Evolutionary conservation across 805 yeast species (phyloP).

Genomic region (Candida fluviatilis): DNA sequence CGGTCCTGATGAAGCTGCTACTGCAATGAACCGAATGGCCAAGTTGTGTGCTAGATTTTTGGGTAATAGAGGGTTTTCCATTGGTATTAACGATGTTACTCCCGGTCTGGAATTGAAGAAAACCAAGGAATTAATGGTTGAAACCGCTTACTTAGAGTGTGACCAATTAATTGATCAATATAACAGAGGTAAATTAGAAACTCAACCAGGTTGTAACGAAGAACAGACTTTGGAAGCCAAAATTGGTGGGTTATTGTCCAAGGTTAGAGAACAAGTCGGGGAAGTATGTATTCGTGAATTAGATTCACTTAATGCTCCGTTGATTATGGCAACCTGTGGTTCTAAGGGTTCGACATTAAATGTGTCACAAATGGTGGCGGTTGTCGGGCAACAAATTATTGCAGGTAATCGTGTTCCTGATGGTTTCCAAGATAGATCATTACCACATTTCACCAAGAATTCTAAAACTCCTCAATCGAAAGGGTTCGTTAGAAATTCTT

Average conservation of each 20-base stretch:
- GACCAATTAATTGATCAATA: slow-evolving; percentile 80
- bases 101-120: slow-evolving; percentile 76
- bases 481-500: slow-evolving; percentile 96
- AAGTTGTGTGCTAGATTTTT: slow-evolving; percentile 92
- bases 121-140: slow-evolving; percentile 85
- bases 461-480: slow-evolving; percentile 97
- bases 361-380: slow-evolving; percentile 99
- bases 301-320: slow-evolving; percentile 88
- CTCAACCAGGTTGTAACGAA: slow-evolving; percentile 98
- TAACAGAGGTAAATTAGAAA: slow-evolving; percentile 84
- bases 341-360: slow-evolving; percentile 97
- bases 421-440: slow-evolving; percentile 98
- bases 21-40: slow-evolving; percentile 99
- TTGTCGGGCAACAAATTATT: slow-evolving; percentile 98
- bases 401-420: slow-evolving; percentile 99
- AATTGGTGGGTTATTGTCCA: slow-evolving; percentile 92
- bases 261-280: slow-evolving; percentile 98
- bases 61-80: slow-evolving; percentile 95
- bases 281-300: slow-evolving; percentile 93
- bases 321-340: slow-evolving; percentile 99
- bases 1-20: slow-evolving; percentile 95
- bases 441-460: slow-evolving; percentile 94
- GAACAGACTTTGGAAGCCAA: slow-evolving; percentile 98
- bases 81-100: slow-evolving; percentile 96
- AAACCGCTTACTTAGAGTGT: slow-evolving; percentile 84